Percentiles rank a stretch among this genome's conserved stretches.
Evolutionary conservation across 2,329 filamentous ascomycete genomes (phyloP).

Genomic region (Cordyceps javanica): DNA sequence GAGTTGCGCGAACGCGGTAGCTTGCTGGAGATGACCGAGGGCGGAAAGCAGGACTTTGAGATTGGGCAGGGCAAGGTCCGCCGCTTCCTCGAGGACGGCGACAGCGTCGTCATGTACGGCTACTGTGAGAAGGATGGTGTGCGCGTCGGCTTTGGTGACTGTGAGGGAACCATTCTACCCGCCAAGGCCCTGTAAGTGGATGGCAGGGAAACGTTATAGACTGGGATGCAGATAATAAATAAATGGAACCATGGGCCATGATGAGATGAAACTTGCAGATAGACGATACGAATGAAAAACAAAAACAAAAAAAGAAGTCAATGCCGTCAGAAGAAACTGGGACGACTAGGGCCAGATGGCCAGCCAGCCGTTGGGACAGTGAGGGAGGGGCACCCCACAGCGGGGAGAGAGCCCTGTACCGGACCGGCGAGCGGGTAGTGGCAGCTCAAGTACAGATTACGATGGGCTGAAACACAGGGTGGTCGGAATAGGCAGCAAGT

Average conservation of each 20-base stretch:
- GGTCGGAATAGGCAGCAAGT: not conserved
- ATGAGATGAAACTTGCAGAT: not conserved
- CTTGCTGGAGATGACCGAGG: constrained; percentile 39
- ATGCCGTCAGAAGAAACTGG: too few relatives aligned
- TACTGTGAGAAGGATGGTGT: constrained; percentile 25
- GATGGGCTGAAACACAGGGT: not conserved
- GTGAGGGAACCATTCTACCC: constrained; percentile 27
- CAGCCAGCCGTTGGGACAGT: not conserved
- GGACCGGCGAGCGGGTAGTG: not conserved
- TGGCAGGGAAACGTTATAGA: not conserved
- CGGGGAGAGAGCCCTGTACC: not conserved
- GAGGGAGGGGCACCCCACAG: not conserved
- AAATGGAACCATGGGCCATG: not conserved
- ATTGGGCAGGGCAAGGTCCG: constrained; percentile 34
- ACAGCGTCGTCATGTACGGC: constrained; percentile 36
- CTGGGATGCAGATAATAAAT: not conserved
- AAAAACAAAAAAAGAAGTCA: not conserved
- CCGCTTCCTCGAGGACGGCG: constrained; percentile 40
- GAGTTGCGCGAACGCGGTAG: constrained; percentile 33
- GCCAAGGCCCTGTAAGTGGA: constrained; percentile 9
- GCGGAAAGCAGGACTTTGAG: constrained; percentile 37
- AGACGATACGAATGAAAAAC: not conserved
- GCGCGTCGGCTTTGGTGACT: constrained; percentile 40
- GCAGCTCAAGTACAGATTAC: not conserved
- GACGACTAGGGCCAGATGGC: not conserved